Base-by-base conservation (phyloP, 2,329 filamentous ascomycete species). In the Colletotrichum tropicale region DNA sequence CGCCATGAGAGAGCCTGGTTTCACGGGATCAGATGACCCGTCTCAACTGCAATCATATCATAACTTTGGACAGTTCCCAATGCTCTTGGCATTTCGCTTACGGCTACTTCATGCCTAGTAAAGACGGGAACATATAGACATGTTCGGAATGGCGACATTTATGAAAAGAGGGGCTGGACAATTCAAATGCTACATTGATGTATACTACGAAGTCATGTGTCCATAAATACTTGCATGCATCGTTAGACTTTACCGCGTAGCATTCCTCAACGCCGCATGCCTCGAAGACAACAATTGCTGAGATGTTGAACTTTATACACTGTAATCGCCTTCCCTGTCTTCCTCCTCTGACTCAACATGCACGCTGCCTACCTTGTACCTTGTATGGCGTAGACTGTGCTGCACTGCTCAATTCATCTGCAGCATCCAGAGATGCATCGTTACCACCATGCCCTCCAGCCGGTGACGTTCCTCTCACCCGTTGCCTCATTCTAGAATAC, bases 151-250 rank as follows among this genome's bases (percentile, higher is more conserved):
- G 7, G 5, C 8, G 38, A 9, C 18, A 43, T 3, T 6, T 5
- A 2, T 5, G 18, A 3, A 18, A 43, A 2, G 36, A 16, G 15
- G 1, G 18, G 18, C 2, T 0, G 5, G 36, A 38, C 15, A 38
- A 8, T 38, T 15, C 1, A 4, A 38, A 38, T 15, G 34, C 3
- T 38, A 12, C 4, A 4, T 32, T 12, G 30, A 32, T 43, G 8
- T 43, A 18, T 30, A 9, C 28, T 8, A 38, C 8, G 15, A 18
- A 0, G 8, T 43, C 38, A 43, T 43, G 5, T n/a, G 38, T 6
- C 4, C 16, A 6, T 18, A 10, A 0, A n/a, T 43, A n/a, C 0
- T 10, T 43, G 18, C 8, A n/a, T 43, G 18, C 8, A n/a, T 43
- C 2, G 2, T 1, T 43, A 43, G 18, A 43, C 38, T 6, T 3